Evolutionary conservation across 169 alveolate species (phyloP), one percentile per base, ranked within the genome.

Genomic region (Eimeria falciformis): DNA sequence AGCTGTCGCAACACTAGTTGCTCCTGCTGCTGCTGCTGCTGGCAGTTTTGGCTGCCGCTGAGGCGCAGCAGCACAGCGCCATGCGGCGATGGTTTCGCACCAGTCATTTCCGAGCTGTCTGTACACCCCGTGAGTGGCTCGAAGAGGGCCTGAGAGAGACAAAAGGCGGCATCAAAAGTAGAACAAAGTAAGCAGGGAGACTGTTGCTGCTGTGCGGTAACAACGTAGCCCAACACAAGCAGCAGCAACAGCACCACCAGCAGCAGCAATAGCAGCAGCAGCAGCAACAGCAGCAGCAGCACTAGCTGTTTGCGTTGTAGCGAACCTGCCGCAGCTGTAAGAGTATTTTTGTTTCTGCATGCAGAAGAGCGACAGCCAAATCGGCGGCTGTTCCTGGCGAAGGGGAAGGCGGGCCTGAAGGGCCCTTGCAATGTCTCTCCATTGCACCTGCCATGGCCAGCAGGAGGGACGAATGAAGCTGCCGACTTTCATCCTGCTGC

Each of bases 291-390:
- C 50, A 79, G 53, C 75, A 55, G 73, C 87, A 47, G 18, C 46
- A 47, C 43, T 69, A 17, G 7, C 27, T 17, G 4, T 47, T 27
- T 37, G 21, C 50, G 5, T 0, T 3, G 43, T n/a, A n/a, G n/a
- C n/a, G n/a, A n/a, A 79, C 89, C 89, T 79, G 75, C 9, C 89
- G 71, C 89, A 79, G 89, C 55, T 33, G 47, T 0, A 43, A 50
- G 40, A 79, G 21, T 43, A 79, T 79, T 55, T 47, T 79, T 11
- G 73, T 79, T 18, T 79, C 75, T 21, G 89, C 89, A 14, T 79
- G 75, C 75, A 79, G 33, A 55, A 40, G 43, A 37, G 89, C 89
- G 43, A 79, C 71, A 9, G 89, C 89, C n/a, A 79, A 79, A 3
- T 79, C 89, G 17, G 89, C 50, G 7, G 47, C 89, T 17, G 89